Base-by-base conservation (phyloP, 257 asterid species). In the Fraxinus cuspidata region DNA sequence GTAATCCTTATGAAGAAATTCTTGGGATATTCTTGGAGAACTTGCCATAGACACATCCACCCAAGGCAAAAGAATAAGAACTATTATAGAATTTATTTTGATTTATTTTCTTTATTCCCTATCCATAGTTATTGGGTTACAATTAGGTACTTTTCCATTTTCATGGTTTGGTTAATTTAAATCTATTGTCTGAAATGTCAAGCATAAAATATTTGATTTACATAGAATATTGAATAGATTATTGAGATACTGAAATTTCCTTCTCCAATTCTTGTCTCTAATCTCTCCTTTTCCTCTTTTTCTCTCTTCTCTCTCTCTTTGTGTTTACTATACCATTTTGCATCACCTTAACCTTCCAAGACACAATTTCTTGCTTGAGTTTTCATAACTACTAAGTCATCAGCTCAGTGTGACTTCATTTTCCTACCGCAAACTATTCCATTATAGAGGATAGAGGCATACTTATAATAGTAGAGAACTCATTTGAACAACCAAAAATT, bases 361-460 rank as follows among this genome's bases (percentile, higher is more conserved):
- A 23, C 19, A 5, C 19, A 63, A 63, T 63, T 25, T 63, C 7
- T 63, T 63, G 32, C 35, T 3, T 27, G 31, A 60, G 18, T 63
- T 63, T 60, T 63, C 34, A 1, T 63, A 72, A 21, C 35, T n/a
- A 70, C 56, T 8, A 37, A 73, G 77, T 65, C 37, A 74, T 29
- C 56, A 49, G 77, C 81, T 65, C 28, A 29, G 27, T 1, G 58
- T 72, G 75, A 47, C 49, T 71, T 56, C 35, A 21, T 77, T 74
- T 31, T 81, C 68, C 56, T 16, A 49, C 37, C n/a, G 38, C 10
- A n/a, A 53, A 29, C 53, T 40, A 69, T 34, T 44, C 74, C 67
- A 72, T 35, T 42, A 58, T 58, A 58, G 66, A 56, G 72, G 31
- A 58, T 58, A 58, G 66, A 56, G 72, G 31, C 70, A 38, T 42